Evolutionary conservation across 2,329 filamentous ascomycete species (phyloP).

Genomic region (Aspergillus nomiae): DNA sequence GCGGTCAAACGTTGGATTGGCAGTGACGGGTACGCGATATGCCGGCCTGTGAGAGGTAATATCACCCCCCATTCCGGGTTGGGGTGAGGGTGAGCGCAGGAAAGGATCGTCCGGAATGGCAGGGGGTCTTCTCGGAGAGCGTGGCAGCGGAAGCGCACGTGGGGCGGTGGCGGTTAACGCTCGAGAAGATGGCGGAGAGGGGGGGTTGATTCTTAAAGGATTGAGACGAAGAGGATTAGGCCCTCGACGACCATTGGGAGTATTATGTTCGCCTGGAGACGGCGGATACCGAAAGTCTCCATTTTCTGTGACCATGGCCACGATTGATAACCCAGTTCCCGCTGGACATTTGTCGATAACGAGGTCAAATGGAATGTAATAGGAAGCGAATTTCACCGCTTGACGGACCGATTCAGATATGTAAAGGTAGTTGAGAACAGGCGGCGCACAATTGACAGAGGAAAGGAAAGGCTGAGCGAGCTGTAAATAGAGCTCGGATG

Average conservation of each 20-base stretch:
- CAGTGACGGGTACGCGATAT: constrained; percentile 25
- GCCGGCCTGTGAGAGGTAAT: constrained; percentile 17
- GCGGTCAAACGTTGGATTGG: constrained; percentile 22
- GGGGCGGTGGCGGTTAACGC: constrained; percentile 22
- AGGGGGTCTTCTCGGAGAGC: constrained; percentile 19
- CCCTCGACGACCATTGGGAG: constrained; percentile 31
- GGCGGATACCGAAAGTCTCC: constrained; percentile 38
- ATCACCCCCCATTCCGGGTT: constrained; percentile 12
- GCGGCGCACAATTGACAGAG: neutral
- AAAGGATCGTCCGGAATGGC: constrained; percentile 19
- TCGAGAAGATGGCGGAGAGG: constrained; percentile 25
- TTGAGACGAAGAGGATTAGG: constrained; percentile 33
- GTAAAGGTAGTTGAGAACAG: constrained; percentile 1
- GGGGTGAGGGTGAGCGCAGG: constrained; percentile 21
- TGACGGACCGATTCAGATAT: neutral
- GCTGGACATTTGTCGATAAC: constrained; percentile 44
- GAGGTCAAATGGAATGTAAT: constrained; percentile 1
- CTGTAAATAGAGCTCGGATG: neutral
- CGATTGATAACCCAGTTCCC: constrained; percentile 36
- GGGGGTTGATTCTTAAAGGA: constrained; percentile 32
- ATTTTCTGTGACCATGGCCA: constrained; percentile 50
- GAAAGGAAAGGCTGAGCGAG: neutral
- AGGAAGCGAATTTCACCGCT: constrained; percentile 7
- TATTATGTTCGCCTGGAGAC: constrained; percentile 33
- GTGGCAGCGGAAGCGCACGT: constrained; percentile 20